Conservation (phyloP, 805 yeast species). For the Alloascoidea hylecoeti region DNA sequence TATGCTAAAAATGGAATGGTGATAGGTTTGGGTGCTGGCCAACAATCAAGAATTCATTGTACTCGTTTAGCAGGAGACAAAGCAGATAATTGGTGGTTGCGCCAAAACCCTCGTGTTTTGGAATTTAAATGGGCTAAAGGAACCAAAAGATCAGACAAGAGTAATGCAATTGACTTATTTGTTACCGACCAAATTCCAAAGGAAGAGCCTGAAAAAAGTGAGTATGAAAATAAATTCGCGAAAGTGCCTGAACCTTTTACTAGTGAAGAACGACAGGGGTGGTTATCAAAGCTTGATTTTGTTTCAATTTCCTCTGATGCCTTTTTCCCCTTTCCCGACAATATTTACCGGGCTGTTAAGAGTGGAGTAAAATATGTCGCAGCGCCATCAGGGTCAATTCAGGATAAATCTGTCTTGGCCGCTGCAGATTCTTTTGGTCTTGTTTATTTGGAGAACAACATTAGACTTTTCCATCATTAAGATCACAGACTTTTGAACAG, state of each 20-base stretch:
- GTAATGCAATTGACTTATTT: slow-evolving; percentile 91
- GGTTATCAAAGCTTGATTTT: slow-evolving; percentile 67
- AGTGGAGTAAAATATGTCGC: slow-evolving; percentile 94
- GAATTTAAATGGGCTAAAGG: slow-evolving; percentile 97
- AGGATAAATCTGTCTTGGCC: slow-evolving; percentile 90
- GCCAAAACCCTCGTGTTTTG: slow-evolving; percentile 93
- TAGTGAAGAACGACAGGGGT: slow-evolving; percentile 69
- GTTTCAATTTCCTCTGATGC: slow-evolving; percentile 96
- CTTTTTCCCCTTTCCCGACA: slow-evolving; percentile 99
- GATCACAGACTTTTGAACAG: too few species aligned
- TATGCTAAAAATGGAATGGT: slow-evolving; percentile 99
- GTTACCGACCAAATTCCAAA: slow-evolving; percentile 88
- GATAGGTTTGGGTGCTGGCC: slow-evolving; percentile 98
- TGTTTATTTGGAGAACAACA: slow-evolving; percentile 93
- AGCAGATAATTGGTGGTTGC: slow-evolving; percentile 99
- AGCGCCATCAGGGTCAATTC: slow-evolving; percentile 96
- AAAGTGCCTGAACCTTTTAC: slow-evolving; percentile 77
- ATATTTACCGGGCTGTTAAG: slow-evolving; percentile 93
- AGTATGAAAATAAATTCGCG: slow-evolving; percentile 82
- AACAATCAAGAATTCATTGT: slow-evolving; percentile 98
- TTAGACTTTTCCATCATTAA: slow-evolving; percentile 95
- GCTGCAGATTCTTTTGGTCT: slow-evolving; percentile 89
- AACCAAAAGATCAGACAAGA: slow-evolving; percentile 95
- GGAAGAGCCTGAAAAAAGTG: slow-evolving; percentile 83
- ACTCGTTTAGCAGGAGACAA: slow-evolving; percentile 98